Conservation (phyloP, 1,284 basidiomycete genomes). For the Cryptococcus sp. region DNA sequence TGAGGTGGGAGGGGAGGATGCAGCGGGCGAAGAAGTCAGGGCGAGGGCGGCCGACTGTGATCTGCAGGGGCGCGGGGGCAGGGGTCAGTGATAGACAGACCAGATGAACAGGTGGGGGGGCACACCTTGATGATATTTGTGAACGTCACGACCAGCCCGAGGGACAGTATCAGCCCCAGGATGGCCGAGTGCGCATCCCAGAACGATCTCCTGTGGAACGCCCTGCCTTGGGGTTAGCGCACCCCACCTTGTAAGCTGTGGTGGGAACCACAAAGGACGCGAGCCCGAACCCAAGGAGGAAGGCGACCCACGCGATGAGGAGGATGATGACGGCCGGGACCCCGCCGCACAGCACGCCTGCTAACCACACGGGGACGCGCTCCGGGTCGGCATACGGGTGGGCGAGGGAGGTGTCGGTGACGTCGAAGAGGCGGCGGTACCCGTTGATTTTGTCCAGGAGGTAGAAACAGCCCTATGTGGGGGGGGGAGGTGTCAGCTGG, state of each 20-base stretch:
- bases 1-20: constrained; percentile 63
- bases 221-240: too few relatives aligned
- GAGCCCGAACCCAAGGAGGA: too few relatives aligned
- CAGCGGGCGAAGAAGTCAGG: constrained; percentile 82
- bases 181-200: constrained; percentile 85
- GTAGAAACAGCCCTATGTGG: constrained; percentile 64
- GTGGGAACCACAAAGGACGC: too few relatives aligned
- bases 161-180: constrained; percentile 56
- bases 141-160: constrained; percentile 55
- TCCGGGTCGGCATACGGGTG: constrained; percentile 75
- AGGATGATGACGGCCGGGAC: constrained; percentile 69
- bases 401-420: constrained; percentile 66
- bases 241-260: neutral
- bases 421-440: constrained; percentile 75
- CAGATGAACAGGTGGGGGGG: neutral
- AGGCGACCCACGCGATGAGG: constrained; percentile 55
- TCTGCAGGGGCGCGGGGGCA: constrained; percentile 19
- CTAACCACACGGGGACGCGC: constrained; percentile 67
- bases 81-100: neutral
- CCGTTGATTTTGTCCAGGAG: constrained; percentile 72
- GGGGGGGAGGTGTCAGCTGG: neutral
- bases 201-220: constrained; percentile 66
- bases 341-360: constrained; percentile 57
- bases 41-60: constrained; percentile 79
- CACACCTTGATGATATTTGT: constrained; percentile 74